Base-by-base conservation (phyloP, 2,329 filamentous ascomycete genomes). In the Helotiales sp. region DNA sequence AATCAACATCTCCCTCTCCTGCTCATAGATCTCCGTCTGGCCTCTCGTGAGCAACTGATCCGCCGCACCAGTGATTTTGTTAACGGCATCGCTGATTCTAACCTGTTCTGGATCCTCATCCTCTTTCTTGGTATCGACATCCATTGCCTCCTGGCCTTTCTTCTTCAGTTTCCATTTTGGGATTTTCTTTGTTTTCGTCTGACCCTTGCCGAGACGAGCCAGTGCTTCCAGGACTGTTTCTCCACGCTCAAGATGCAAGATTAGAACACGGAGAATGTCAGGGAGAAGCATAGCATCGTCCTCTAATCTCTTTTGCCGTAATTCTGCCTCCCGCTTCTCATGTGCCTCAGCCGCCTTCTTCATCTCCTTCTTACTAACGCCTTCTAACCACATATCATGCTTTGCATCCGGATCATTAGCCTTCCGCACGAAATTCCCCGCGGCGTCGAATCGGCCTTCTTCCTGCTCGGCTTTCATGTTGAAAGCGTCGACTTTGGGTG, bases 401-500 rank as follows among this genome's bases (percentile, higher is more conserved):
- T 92, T 87, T 0, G 94, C 93, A 73, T 98, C 93, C 0, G 93
- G 93, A 74, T 99, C 96, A 8, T 82, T 87, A 0, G 94, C 94
- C 79, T 96, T 96, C 65, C 96, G 89, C 52, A 99, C 88, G 77
- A 89, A 99, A 78, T 98, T 99, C 10, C 95, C 95, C 1, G 89
- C 83, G 73, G 96, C 91, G 77, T 99, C 96, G 75, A 97, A 99
- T 11, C 89, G 86, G 0, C 96, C 96, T 73, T 98, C 95, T 76
- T 98, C 93, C 78, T 96, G 90, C 79, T 99, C 96, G 13, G 87
- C 83, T 67, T 88, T 89, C 85, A 99, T 92, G 77, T 99, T 98
- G 85, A 99, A 99, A 2, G 95, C 95, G 78, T 98, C 96, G 6
- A 99, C 86, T 78, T 96, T 93, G 1, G 96, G 96, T 1, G 96